These are phyloP conservation scores for Aspergillus sp. DNA, from an alignment of 2,329 filamentous ascomycete genomes.

Conservation along the genomic window DNA sequence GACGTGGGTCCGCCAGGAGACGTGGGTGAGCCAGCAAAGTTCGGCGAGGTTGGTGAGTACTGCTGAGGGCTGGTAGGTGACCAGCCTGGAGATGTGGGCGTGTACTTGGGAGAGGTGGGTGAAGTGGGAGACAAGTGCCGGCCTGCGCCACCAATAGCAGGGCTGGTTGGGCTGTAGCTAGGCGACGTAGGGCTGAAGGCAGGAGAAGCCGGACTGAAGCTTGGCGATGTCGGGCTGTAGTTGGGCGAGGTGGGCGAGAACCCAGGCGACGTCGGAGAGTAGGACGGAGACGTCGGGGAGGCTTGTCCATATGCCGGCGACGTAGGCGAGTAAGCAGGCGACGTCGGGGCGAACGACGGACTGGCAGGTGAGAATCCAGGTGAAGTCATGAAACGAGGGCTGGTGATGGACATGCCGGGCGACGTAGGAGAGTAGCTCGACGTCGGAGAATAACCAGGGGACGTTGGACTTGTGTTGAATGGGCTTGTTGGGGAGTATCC, in stretches of 20 bases:
- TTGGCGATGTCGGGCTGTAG: slow-evolving; percentile 55
- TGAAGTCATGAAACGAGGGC: slow-evolving; percentile 50
- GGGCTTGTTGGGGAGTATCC: slow-evolving; percentile 64
- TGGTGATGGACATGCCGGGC: slow-evolving; percentile 55
- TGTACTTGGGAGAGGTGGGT: slow-evolving; percentile 49
- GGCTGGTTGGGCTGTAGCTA: slow-evolving; percentile 51
- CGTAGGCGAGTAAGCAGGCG: slow-evolving; percentile 67
- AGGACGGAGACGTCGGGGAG: slow-evolving; percentile 55
- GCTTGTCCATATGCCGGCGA: slow-evolving; percentile 62
- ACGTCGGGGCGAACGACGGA: slow-evolving; percentile 49
- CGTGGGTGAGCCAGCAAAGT: slow-evolving; percentile 41
- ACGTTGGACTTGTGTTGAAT: slow-evolving; percentile 65
- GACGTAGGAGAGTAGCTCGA: slow-evolving; percentile 68
- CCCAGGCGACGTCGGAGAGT: slow-evolving; percentile 50
- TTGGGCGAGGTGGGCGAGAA: slow-evolving; percentile 54
- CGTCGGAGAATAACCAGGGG: slow-evolving; percentile 59
- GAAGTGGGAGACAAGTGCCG: slow-evolving; percentile 40
- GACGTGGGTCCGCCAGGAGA: slow-evolving; percentile 36
- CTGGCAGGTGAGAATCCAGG: slow-evolving; percentile 50
- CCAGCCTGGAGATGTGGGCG: slow-evolving; percentile 49
- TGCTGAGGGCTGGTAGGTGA: slow-evolving; percentile 42
- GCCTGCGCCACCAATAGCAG: slow-evolving; percentile 37
- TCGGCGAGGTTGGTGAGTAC: slow-evolving; percentile 46
- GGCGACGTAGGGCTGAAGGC: slow-evolving; percentile 53
- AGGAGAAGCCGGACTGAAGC: slow-evolving; percentile 46